A percentile compares a stretch with the other conserved stretches of the same genome.
Conservation (phyloP, 2,329 filamentous ascomycete species). For the Ophiostoma sp. region DNA sequence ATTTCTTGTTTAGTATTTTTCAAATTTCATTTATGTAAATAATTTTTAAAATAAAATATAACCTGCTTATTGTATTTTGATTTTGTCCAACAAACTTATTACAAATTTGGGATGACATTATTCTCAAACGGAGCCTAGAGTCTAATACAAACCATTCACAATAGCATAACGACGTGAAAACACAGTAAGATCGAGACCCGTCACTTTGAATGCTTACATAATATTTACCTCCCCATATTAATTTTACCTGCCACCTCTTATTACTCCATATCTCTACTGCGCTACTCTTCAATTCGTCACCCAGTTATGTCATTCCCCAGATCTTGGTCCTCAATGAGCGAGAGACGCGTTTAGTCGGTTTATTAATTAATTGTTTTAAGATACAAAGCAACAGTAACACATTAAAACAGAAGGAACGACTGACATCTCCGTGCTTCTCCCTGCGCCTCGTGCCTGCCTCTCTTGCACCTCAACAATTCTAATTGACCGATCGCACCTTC, state of each 20-base stretch:
- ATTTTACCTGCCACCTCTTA: not conserved
- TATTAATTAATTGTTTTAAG: not conserved
- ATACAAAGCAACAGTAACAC: not conserved
- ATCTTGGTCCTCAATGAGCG: not conserved
- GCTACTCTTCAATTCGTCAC: not conserved
- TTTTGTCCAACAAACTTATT: too few relatives aligned
- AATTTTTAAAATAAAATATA: too few relatives aligned
- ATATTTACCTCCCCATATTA: not conserved
- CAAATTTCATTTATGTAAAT: too few relatives aligned
- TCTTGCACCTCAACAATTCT: not conserved
- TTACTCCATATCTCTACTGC: not conserved
- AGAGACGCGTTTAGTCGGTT: not conserved
- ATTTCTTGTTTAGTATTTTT: too few relatives aligned
- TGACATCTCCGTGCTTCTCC: not conserved
- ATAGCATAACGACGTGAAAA: not conserved
- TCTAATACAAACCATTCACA: too few relatives aligned
- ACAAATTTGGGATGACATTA: too few relatives aligned
- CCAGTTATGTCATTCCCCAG: constrained; percentile 14
- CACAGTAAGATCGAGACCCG: not conserved
- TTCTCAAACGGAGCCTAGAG: too few relatives aligned
- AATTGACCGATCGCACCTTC: constrained; percentile 3
- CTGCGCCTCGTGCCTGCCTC: not conserved
- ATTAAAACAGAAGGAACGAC: not conserved
- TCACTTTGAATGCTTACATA: not conserved
- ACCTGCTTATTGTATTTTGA: too few relatives aligned